Percentiles rank a stretch among this genome's conserved stretches.
These are phyloP conservation scores for Trichoderma asperellum DNA, from an alignment of 2,329 filamentous ascomycete species.

Conservation along the genomic window DNA sequence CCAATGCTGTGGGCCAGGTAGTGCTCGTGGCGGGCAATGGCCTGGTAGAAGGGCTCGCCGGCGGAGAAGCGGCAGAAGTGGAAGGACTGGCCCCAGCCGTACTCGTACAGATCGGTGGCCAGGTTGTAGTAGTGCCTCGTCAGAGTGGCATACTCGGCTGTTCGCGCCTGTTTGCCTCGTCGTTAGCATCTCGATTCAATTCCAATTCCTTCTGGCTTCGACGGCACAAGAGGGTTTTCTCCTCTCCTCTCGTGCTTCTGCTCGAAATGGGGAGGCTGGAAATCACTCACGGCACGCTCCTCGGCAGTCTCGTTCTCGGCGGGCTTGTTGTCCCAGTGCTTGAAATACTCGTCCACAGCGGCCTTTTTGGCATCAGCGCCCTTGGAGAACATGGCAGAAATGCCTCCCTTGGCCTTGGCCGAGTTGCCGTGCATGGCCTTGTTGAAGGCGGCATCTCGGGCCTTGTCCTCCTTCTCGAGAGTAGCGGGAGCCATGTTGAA, in stretches of 20 bases:
- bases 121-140: constrained; percentile 97
- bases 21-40: constrained; percentile 92
- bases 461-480: constrained; percentile 66
- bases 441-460: constrained; percentile 88
- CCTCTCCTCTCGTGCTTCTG: not conserved
- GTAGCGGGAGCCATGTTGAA: constrained; percentile 28
- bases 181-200: constrained; percentile 68
- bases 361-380: constrained; percentile 74
- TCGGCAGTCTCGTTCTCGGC: constrained; percentile 63
- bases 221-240: not conserved
- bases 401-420: constrained; percentile 69
- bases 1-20: constrained; percentile 87
- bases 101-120: constrained; percentile 89
- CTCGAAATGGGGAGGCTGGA: not conserved
- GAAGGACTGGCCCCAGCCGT: constrained; percentile 90
- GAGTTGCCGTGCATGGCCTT: constrained; percentile 81
- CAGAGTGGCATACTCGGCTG: constrained; percentile 87
- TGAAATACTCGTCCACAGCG: constrained; percentile 91
- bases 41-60: constrained; percentile 82
- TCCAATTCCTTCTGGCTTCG: too few species aligned
- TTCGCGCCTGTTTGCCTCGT: constrained; percentile 62
- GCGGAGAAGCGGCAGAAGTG: constrained; percentile 92
- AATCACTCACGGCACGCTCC: constrained; percentile 28
- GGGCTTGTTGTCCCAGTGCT: constrained; percentile 90
- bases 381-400: constrained; percentile 85